Evolutionary conservation across 352 stramenopile species (phyloP).

Genomic region (Phytopythium montanum): DNA sequence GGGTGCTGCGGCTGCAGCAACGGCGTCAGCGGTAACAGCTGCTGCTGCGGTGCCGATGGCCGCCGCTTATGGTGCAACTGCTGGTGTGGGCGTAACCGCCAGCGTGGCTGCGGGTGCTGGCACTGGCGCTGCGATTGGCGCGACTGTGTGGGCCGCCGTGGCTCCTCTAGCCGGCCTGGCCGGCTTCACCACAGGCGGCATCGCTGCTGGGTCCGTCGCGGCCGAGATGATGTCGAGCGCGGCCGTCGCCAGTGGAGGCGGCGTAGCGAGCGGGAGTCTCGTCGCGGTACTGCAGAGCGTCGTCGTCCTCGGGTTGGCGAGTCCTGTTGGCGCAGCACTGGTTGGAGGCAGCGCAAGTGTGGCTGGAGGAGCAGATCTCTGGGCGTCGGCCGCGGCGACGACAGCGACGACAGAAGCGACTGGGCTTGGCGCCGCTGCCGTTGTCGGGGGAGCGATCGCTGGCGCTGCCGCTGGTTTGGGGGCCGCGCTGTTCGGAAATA

Average conservation of each 20-base stretch:
- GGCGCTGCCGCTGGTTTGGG: conserved; percentile 10
- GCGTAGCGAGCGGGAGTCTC: conserved; percentile 31
- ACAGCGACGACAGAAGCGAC: not conserved
- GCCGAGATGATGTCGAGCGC: conserved; percentile 54
- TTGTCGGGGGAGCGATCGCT: conserved; percentile 7
- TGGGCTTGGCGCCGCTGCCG: not conserved
- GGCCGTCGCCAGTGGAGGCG: conserved; percentile 44
- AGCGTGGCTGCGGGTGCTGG: conserved; percentile 6
- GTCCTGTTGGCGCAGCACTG: conserved; percentile 19
- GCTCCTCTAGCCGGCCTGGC: conserved; percentile 23
- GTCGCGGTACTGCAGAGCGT: conserved; percentile 49
- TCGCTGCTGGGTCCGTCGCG: conserved; percentile 35
- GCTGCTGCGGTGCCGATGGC: not conserved
- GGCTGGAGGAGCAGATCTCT: not conserved
- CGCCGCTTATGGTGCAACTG: too few relatives aligned
- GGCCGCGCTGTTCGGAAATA: not conserved
- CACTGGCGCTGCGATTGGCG: conserved; percentile 17
- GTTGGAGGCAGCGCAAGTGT: conserved; percentile 22
- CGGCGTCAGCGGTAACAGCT: not conserved
- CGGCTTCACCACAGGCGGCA: conserved; percentile 37
- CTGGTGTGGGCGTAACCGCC: too few relatives aligned
- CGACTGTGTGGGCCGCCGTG: conserved; percentile 20
- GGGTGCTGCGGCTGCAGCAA: not conserved
- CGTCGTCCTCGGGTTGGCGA: conserved; percentile 35
- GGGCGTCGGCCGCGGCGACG: too few relatives aligned